Conservation (phyloP, 2,329 filamentous ascomycete species). For the Pestalotiopsis sp. region DNA sequence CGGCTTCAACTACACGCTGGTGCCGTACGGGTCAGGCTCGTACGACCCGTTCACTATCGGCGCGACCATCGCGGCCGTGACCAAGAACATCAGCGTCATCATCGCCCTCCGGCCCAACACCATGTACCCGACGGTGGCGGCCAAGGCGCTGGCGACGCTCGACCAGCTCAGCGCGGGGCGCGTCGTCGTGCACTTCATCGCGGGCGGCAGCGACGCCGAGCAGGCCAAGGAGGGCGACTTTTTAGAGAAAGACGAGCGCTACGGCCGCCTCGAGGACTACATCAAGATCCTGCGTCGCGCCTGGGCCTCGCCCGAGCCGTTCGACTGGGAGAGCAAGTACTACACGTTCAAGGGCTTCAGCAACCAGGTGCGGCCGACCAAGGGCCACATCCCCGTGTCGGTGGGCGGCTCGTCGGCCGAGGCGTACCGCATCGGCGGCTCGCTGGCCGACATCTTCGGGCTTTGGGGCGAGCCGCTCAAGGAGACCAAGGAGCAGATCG, state of each 20-base stretch:
- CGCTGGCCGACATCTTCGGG: constrained; percentile 63
- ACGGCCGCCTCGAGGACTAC: constrained; percentile 62
- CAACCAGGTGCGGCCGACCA: constrained; percentile 55
- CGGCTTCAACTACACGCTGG: constrained; percentile 63
- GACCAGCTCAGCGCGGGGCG: constrained; percentile 61
- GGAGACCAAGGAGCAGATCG: constrained; percentile 65
- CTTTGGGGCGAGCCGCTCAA: constrained; percentile 67
- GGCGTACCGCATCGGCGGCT: constrained; percentile 61
- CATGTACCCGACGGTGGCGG: constrained; percentile 63
- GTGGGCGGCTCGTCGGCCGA: constrained; percentile 62
- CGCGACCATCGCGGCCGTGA: constrained; percentile 57
- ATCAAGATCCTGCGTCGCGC: constrained; percentile 62
- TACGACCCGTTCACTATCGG: constrained; percentile 62
- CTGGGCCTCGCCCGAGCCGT: constrained; percentile 58
- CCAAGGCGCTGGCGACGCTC: constrained; percentile 63
- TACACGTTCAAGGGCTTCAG: constrained; percentile 62
- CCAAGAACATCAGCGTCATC: constrained; percentile 63
- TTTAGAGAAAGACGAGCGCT: constrained; percentile 58
- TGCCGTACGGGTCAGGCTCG: constrained; percentile 58
- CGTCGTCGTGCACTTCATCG: constrained; percentile 65
- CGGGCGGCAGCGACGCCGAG: constrained; percentile 61
- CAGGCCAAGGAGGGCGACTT: constrained; percentile 65
- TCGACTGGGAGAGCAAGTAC: constrained; percentile 64
- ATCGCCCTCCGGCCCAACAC: constrained; percentile 66
- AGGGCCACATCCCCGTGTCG: constrained; percentile 58